Conservation (phyloP, 1,284 basidiomycete genomes). For the Sporisorium iseilematis-ciliati region DNA sequence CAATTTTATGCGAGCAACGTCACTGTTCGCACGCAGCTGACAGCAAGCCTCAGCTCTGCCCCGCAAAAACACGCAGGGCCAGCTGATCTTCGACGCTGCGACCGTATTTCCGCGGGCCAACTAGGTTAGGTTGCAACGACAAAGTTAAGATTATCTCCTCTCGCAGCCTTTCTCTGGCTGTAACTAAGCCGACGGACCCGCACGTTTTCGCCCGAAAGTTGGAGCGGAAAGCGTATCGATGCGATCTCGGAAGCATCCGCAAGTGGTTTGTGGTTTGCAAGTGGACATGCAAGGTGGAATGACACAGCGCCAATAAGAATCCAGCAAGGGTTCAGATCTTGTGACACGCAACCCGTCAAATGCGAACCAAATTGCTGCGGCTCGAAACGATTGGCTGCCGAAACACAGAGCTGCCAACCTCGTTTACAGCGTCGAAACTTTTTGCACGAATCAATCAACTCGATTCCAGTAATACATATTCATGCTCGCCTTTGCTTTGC, state of each 20-base stretch:
- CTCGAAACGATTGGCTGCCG: constrained; percentile 3
- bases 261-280: background rate
- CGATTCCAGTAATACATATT: too few relatives aligned
- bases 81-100: constrained; percentile 5
- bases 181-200: background rate
- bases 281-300: constrained; percentile 9
- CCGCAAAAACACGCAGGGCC: background rate
- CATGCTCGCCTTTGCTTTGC: too few relatives aligned
- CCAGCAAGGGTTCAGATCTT: background rate
- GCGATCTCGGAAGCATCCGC: constrained; percentile 6
- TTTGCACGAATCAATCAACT: too few relatives aligned
- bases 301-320: constrained; percentile 12
- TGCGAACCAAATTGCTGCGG: constrained; percentile 6
- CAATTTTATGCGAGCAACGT: constrained; percentile 1
- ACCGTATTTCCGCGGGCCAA: constrained; percentile 1
- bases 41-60: background rate
- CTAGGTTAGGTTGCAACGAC: too few relatives aligned
- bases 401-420: background rate
- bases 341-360: constrained; percentile 2
- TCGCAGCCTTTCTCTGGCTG: background rate
- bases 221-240: background rate
- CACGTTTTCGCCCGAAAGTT: background rate
- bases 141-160: background rate
- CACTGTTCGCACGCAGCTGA: background rate
- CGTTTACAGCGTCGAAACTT: background rate